Percentiles rank a stretch among this genome's conserved stretches.
Conservation (phyloP, 768 basidiomycete genomes). For the Leucosporidium scottii region DNA sequence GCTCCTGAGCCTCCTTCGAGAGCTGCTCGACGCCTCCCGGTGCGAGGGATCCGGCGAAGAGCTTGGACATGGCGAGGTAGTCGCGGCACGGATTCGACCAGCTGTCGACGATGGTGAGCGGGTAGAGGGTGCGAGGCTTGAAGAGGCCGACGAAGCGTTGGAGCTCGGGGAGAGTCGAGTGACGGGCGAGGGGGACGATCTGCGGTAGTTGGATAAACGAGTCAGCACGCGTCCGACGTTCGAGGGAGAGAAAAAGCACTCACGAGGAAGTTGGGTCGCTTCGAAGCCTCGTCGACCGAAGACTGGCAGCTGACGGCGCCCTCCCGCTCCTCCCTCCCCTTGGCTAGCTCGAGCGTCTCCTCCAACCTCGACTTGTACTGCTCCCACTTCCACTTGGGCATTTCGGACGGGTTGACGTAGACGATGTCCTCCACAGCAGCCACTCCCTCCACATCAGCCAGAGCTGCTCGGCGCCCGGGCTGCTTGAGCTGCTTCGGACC, state of each 20-base stretch:
- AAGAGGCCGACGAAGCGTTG: slow-evolving; percentile 73
- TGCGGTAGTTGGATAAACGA: slow-evolving; percentile 36
- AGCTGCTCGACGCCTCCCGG: slow-evolving; percentile 39
- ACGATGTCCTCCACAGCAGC: slow-evolving; percentile 49
- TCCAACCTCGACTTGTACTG: slow-evolving; percentile 48
- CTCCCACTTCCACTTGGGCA: slow-evolving; percentile 57
- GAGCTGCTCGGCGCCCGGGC: slow-evolving; percentile 1
- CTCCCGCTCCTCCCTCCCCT: slow-evolving; percentile 30
- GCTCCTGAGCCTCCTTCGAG: slow-evolving; percentile 32
- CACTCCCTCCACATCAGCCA: slow-evolving; percentile 44
- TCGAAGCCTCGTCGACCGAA: not conserved
- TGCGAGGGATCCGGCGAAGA: slow-evolving; percentile 59
- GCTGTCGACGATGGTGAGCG: slow-evolving; percentile 58
- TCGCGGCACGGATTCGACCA: slow-evolving; percentile 55
- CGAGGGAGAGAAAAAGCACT: not conserved
- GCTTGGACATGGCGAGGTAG: slow-evolving; percentile 61
- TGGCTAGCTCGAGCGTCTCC: slow-evolving; percentile 48
- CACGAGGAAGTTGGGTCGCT: slow-evolving; percentile 59
- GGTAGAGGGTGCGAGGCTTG: slow-evolving; percentile 65
- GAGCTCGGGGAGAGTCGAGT: slow-evolving; percentile 81
- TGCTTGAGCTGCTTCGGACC: slow-evolving; percentile 18
- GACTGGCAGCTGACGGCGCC: slow-evolving; percentile 12
- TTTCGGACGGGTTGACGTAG: slow-evolving; percentile 74
- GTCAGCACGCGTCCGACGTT: not conserved
- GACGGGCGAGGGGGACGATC: slow-evolving; percentile 77